Percentiles rank a stretch among this genome's conserved stretches.
phyloP scores from a whole-genome alignment of 2,329 filamentous ascomycete species.

The Penicillium sp. region DNA sequence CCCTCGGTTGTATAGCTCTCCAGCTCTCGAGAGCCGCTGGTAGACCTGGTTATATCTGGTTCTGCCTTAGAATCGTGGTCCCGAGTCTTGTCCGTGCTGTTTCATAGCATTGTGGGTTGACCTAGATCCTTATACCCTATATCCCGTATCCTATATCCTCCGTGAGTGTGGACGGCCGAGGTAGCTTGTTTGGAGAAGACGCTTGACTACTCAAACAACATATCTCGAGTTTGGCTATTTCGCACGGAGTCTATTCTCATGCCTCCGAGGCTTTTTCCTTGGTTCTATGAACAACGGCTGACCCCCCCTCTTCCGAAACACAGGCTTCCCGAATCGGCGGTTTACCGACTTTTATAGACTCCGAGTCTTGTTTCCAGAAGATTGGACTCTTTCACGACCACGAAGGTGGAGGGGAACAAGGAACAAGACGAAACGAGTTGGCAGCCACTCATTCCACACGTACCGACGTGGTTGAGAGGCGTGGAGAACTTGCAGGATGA shows the following conservation, averaged over 20 bases:
- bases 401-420: conserved; percentile 27
- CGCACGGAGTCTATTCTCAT: background rate
- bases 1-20: conserved; percentile 15
- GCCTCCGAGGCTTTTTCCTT: background rate
- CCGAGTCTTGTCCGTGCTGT: conserved; percentile 17
- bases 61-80: background rate
- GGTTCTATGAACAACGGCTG: conserved; percentile 2
- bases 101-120: conserved; percentile 33
- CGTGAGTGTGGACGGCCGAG: conserved; percentile 30
- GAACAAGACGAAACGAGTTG: conserved; percentile 27
- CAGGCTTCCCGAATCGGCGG: conserved; percentile 14
- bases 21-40: conserved; percentile 16
- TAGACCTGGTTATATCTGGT: background rate
- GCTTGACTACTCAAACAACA: background rate
- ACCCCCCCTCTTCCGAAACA: conserved; percentile 6
- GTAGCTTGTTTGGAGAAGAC: conserved; percentile 15
- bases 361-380: conserved; percentile 7
- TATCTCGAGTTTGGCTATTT: background rate
- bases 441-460: conserved; percentile 24
- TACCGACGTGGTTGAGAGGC: conserved; percentile 37
- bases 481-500: conserved; percentile 46
- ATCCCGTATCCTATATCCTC: conserved; percentile 21
- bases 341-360: conserved; percentile 8
- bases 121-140: background rate
- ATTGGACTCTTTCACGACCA: conserved; percentile 20